Evolutionary conservation across 768 basidiomycete genomes (phyloP), one percentile per base, ranked within the genome.

Genomic region (Lactarius sanguifluus): DNA sequence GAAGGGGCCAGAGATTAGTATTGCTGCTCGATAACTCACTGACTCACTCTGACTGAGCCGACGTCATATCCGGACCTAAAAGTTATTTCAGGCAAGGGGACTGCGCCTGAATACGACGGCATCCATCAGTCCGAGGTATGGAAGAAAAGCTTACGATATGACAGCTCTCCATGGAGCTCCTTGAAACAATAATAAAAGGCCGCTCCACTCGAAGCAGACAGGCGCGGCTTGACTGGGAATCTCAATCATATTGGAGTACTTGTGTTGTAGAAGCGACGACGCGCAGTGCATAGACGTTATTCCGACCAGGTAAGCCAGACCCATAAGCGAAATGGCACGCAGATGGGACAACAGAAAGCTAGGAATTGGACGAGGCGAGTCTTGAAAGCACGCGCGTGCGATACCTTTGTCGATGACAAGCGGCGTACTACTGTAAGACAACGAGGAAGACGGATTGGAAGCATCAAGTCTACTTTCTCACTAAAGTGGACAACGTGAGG

Each of bases 31-130:
- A 34, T 45, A 5, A 30, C 30, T 30, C 1, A 28, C 23, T 7
- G 36, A 30, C 2, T 28, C 40, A 55, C 73, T 69, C 61, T 73
- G 70, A 7, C 70, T 66, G 50, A 25, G 25, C 13, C 12, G 38
- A 40, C 15, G 12, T 63, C 66, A 62, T 73, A 73, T 4, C 69
- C 66, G n/a, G 65, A 69, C 28, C 62, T 56, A 62, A 65, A 69
- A 6, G 70, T 65, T 5, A 71, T 75, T 45, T 75, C 71, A 5
- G 62, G 67, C 64, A 6, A 65, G 34, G 20, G 16, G 9, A 20
- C 20, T 32, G 16, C 38, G 32, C 40, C 30, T 62, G 36, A 9
- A 45, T 34, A 20, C 20, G n/a, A 30, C 12, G 16, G 9, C 20
- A 28, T 55, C 13, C 56, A 15, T 36, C 36, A 30, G 57, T 23